phyloP scores from a whole-genome alignment of 768 basidiomycete genomes.

The Harrya chromipes region DNA sequence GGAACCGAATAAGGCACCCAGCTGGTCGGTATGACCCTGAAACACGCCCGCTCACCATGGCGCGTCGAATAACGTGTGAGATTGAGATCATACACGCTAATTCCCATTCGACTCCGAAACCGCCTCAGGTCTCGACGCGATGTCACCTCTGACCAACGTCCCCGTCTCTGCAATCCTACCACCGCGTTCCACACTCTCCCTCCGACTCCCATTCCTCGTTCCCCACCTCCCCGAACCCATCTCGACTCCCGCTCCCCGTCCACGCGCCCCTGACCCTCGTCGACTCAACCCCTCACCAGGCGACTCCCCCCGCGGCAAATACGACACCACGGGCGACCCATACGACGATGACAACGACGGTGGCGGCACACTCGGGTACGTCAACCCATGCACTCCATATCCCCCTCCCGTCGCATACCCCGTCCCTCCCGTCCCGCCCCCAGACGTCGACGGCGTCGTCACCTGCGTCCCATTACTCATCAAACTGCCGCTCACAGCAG shows the following conservation, averaged over 20 bases:
- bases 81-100: no score
- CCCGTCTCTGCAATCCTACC: constrained; percentile 71
- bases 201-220: constrained; percentile 44
- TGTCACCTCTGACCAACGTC: constrained; percentile 46
- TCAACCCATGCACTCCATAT: constrained; percentile 38
- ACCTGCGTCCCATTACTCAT: constrained; percentile 48
- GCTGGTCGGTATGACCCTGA: constrained; percentile 15
- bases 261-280: constrained; percentile 44
- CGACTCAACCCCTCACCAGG: constrained; percentile 55
- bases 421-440: constrained; percentile 22
- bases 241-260: constrained; percentile 18
- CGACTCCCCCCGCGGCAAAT: constrained; percentile 46
- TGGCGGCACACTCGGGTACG: constrained; percentile 82
- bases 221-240: constrained; percentile 21
- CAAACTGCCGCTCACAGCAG: constrained; percentile 28
- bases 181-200: constrained; percentile 59
- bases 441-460: constrained; percentile 74
- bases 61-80: no score
- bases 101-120: no score
- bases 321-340: constrained; percentile 61
- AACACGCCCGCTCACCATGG: neutral
- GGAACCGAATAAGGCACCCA: constrained; percentile 17
- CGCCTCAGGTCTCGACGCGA: neutral
- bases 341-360: constrained; percentile 78
- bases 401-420: no score